Evolutionary conservation across 208 protist genomes (phyloP).

Genomic region (Crithidia bombi): DNA sequence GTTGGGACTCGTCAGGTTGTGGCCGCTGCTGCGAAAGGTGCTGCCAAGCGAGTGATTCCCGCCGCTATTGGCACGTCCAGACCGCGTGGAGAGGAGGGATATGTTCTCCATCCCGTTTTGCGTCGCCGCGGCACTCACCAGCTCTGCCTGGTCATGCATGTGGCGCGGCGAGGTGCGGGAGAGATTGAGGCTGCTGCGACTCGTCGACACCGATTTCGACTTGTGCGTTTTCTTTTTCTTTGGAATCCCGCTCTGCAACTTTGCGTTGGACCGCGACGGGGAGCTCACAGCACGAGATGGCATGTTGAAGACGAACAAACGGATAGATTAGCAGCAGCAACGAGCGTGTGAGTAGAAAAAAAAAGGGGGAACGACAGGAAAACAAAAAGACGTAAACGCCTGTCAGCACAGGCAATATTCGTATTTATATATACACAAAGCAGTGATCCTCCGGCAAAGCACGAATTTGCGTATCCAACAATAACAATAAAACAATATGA

Average conservation of each 20-base stretch:
- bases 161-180: neutral
- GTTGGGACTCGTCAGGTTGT: neutral
- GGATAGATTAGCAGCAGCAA: too few species aligned
- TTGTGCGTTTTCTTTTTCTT: constrained; percentile 5
- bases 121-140: neutral
- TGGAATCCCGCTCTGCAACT: neutral
- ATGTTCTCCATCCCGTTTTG: neutral
- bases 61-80: neutral
- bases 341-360: neutral
- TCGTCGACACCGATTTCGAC: neutral
- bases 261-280: neutral
- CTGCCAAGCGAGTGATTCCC: constrained; percentile 1
- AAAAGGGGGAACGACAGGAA: neutral
- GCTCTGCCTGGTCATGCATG: neutral
- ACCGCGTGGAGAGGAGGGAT: neutral
- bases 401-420: too few species aligned
- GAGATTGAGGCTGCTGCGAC: constrained; percentile 2
- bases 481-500: too few species aligned
- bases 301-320: constrained; percentile 2
- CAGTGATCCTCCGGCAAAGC: too few species aligned
- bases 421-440: too few species aligned
- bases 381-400: too few species aligned
- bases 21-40: neutral
- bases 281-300: constrained; percentile 6
- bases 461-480: too few species aligned